A percentile compares a stretch with the other conserved stretches of the same genome.
Conservation (phyloP, 306 rosid species). For the Fragaria nilgerrensis region DNA sequence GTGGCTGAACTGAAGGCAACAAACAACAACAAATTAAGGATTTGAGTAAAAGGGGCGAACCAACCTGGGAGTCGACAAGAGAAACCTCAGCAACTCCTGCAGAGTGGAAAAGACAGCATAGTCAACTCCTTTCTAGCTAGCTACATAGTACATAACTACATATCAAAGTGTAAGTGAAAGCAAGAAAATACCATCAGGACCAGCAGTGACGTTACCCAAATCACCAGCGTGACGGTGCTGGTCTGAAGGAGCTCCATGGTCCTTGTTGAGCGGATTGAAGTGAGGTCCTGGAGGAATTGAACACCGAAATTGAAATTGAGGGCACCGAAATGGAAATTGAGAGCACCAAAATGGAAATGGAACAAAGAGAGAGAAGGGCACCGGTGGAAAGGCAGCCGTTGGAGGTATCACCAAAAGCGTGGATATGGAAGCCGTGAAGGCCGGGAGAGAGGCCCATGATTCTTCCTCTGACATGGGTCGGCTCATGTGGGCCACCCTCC, state of each 20-base stretch:
- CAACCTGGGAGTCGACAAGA: conserved; percentile 48
- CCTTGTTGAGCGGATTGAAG: conserved; percentile 66
- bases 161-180: background rate
- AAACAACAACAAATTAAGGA: background rate
- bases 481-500: conserved; percentile 12
- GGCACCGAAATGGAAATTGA: background rate
- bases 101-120: conserved; percentile 12
- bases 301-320: background rate
- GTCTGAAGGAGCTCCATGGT: conserved; percentile 66
- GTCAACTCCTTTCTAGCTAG: background rate
- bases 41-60: background rate
- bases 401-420: conserved; percentile 90
- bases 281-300: conserved; percentile 50
- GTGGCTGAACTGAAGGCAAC: background rate
- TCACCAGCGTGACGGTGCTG: conserved; percentile 77
- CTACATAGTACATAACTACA: background rate
- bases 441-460: conserved; percentile 66
- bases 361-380: conserved; percentile 25
- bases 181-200: conserved; percentile 51
- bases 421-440: conserved; percentile 86
- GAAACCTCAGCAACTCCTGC: conserved; percentile 74
- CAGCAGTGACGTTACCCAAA: conserved; percentile 73
- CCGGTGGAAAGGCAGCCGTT: conserved; percentile 97
- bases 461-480: conserved; percentile 56
- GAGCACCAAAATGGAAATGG: background rate